A percentile compares a stretch with the other conserved stretches of the same genome.
Evolutionary conservation across 176 grass and related monocot species (phyloP).

Genomic region (Juncus inflexus): DNA sequence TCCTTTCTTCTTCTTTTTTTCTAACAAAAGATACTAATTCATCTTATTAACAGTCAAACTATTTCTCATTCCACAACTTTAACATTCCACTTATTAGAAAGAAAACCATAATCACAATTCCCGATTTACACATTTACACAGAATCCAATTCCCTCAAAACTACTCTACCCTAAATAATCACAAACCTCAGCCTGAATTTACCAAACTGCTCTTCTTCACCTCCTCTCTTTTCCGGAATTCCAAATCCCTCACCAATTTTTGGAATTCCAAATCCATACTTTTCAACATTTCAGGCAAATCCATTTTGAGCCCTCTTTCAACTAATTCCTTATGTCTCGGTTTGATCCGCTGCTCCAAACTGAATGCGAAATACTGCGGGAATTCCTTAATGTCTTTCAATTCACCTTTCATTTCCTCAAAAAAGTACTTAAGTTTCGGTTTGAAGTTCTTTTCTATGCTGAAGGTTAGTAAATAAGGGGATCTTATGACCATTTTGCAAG

Average conservation of each 20-base stretch:
- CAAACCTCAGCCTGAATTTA: no score
- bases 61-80: no score
- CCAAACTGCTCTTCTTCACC: no score
- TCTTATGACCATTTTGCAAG: conserved; percentile 39
- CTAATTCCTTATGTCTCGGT: conserved; percentile 43
- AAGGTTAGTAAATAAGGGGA: conserved; percentile 59
- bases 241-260: conserved; percentile 38
- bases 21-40: no score
- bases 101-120: no score
- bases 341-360: conserved; percentile 66
- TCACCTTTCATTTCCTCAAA: conserved; percentile 40
- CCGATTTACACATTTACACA: no score
- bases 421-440: conserved; percentile 66
- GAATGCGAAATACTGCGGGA: conserved; percentile 72
- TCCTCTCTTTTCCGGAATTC: neutral
- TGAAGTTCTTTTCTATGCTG: conserved; percentile 60
- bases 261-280: conserved; percentile 61
- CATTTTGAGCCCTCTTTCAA: conserved; percentile 41
- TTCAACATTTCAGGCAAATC: conserved; percentile 54
- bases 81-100: no score
- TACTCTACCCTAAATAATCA: no score
- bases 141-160: no score
- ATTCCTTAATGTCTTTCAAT: conserved; percentile 69
- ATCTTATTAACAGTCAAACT: no score
- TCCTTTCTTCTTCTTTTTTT: no score